Evolutionary conservation across 768 basidiomycete species (phyloP).

Genomic region (Sistotremastrum suecicum): DNA sequence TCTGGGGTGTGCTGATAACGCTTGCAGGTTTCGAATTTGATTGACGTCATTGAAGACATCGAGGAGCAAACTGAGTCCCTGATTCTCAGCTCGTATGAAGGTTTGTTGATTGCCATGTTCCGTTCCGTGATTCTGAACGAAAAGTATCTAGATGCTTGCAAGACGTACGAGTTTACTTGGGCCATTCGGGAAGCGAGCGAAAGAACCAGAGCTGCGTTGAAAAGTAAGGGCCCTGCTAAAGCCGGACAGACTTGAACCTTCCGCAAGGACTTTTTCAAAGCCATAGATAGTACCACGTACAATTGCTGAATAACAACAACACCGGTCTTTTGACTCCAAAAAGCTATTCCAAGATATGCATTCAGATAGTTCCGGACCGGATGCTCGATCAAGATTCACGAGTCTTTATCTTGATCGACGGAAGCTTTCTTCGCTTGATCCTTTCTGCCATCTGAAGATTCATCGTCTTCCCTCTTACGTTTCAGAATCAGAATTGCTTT

Average conservation of each 20-base stretch:
- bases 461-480: not conserved
- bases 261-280: too few relatives aligned
- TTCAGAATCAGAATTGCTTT: not conserved
- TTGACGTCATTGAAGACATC: conserved; percentile 81
- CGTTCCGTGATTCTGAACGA: conserved; percentile 1
- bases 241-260: too few relatives aligned
- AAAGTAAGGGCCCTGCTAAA: too few relatives aligned
- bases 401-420: not conserved
- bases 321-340: too few relatives aligned
- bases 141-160: conserved; percentile 53
- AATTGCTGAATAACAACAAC: too few relatives aligned
- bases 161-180: conserved; percentile 88
- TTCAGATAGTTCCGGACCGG: too few relatives aligned
- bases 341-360: too few relatives aligned
- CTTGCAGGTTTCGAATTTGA: conserved; percentile 56
- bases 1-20: too few relatives aligned
- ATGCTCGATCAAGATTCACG: not conserved
- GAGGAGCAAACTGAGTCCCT: conserved; percentile 74
- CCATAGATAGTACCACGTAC: too few relatives aligned
- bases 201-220: conserved; percentile 20
- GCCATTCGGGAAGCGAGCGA: conserved; percentile 77
- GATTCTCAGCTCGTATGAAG: conserved; percentile 78
- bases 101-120: conserved; percentile 22
- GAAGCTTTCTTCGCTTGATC: not conserved
- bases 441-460: not conserved